A percentile compares a stretch with the other conserved stretches of the same genome.
These are phyloP conservation scores for Wickerhamiella cacticola DNA, from an alignment of 805 yeast genomes.

Conservation along the genomic window DNA sequence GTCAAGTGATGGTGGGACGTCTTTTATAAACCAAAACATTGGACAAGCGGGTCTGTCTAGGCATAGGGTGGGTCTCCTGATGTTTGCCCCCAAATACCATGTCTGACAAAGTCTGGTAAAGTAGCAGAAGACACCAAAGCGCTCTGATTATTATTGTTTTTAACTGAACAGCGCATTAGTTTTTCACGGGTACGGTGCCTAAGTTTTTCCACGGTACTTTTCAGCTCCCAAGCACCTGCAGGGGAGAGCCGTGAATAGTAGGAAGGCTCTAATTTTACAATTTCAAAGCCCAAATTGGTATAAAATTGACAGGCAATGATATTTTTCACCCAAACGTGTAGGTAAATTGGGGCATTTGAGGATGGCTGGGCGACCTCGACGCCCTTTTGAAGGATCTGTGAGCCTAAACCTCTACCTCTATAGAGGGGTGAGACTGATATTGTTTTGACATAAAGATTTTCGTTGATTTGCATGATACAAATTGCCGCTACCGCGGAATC, in stretches of 20 bases:
- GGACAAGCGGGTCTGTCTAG: not conserved
- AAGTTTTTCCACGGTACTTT: not conserved
- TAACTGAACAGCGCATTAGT: not conserved
- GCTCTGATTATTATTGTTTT: not conserved
- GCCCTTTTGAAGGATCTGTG: not conserved
- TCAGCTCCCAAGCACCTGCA: slow-evolving; percentile 3
- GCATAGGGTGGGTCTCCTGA: not conserved
- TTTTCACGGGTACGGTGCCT: not conserved
- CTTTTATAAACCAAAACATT: not conserved
- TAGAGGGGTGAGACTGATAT: slow-evolving; percentile 6
- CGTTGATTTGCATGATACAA: not conserved
- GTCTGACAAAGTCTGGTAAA: not conserved
- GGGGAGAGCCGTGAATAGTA: slow-evolving; percentile 7
- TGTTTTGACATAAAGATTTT: slow-evolving; percentile 5
- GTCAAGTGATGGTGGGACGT: too few species aligned
- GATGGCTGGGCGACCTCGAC: not conserved
- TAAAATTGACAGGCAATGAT: slow-evolving; percentile 1
- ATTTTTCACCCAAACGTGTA: slow-evolving; percentile 11
- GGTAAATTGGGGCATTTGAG: not conserved
- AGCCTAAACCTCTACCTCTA: slow-evolving; percentile 2
- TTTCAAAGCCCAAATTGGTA: not conserved
- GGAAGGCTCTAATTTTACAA: not conserved
- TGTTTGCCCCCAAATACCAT: not conserved
- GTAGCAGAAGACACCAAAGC: not conserved
- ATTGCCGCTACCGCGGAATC: slow-evolving; percentile 2